phyloP scores from a whole-genome alignment of 768 basidiomycete species.

The Tricholoma bakamatsutake region DNA sequence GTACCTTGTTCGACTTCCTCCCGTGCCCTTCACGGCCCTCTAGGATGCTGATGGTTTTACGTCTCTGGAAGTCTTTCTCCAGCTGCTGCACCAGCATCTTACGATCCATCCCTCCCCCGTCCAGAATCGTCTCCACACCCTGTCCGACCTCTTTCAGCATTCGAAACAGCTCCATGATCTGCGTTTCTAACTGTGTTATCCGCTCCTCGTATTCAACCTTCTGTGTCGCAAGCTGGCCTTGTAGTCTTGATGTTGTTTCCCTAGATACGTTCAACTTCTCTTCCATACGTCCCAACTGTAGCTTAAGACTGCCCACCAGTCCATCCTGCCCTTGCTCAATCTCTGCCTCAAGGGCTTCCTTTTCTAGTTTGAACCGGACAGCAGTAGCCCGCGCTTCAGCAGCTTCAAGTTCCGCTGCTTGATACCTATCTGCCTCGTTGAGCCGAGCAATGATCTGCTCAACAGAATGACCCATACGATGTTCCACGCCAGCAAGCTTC shows the following conservation, averaged over 20 bases:
- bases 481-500: conserved; percentile 78
- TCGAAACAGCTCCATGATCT: conserved; percentile 90
- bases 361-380: conserved; percentile 69
- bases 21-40: conserved; percentile 57
- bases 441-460: conserved; percentile 84
- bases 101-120: conserved; percentile 68
- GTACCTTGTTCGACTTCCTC: conserved; percentile 24
- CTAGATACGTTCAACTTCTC: conserved; percentile 76
- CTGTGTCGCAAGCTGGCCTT: conserved; percentile 73
- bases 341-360: conserved; percentile 78
- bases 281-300: conserved; percentile 60
- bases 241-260: conserved; percentile 69
- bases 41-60: conserved; percentile 78
- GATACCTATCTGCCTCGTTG: conserved; percentile 82
- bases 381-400: conserved; percentile 59
- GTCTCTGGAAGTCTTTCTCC: conserved; percentile 77
- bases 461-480: conserved; percentile 84
- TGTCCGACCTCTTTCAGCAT: conserved; percentile 86
- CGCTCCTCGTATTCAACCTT: conserved; percentile 78
- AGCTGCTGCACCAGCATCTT: conserved; percentile 74
- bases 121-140: conserved; percentile 70
- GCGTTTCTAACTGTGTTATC: conserved; percentile 82
- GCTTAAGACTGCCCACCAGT: conserved; percentile 76
- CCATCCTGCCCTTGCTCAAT: conserved; percentile 78
- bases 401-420: conserved; percentile 74